These are phyloP conservation scores for Globisporangium alternatum DNA, from an alignment of 352 stramenopile species.

Conservation along the genomic window DNA sequence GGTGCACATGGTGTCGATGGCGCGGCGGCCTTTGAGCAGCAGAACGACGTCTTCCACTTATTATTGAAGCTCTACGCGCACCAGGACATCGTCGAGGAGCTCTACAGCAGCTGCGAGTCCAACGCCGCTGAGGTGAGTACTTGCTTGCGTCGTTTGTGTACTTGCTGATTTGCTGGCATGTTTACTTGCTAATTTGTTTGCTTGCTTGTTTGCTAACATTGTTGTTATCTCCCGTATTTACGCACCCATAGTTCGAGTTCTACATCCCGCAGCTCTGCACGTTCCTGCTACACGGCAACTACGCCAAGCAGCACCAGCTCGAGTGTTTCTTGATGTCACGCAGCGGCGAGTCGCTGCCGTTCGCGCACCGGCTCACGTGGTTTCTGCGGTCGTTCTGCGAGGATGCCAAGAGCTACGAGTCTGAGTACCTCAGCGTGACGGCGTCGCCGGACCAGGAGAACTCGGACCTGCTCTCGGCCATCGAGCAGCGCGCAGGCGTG, in stretches of 20 bases:
- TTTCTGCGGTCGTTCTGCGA: conserved; percentile 87
- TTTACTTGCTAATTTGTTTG: no score
- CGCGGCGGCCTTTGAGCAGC: conserved; percentile 17
- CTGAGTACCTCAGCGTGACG: conserved; percentile 73
- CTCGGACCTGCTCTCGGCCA: conserved; percentile 57
- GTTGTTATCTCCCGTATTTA: neutral
- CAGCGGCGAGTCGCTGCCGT: conserved; percentile 75
- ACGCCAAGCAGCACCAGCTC: conserved; percentile 78
- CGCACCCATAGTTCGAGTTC: conserved; percentile 64
- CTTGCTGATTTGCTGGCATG: neutral
- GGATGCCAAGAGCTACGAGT: conserved; percentile 58
- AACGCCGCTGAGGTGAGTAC: conserved; percentile 41
- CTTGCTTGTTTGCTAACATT: neutral
- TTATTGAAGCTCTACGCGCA: conserved; percentile 79
- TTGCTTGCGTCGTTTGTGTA: neutral
- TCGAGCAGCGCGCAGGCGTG: conserved; percentile 61
- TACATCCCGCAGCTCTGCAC: conserved; percentile 90
- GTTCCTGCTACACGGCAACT: conserved; percentile 81
- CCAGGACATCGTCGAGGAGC: conserved; percentile 73
- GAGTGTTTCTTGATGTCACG: conserved; percentile 86
- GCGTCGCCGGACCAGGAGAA: conserved; percentile 58
- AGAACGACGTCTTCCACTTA: conserved; percentile 65
- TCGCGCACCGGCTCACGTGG: conserved; percentile 84
- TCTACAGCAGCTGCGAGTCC: conserved; percentile 66
- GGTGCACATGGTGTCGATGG: neutral